These are phyloP conservation scores for Phlegmacium glaucopus DNA, from an alignment of 768 basidiomycete species.

Conservation along the genomic window DNA sequence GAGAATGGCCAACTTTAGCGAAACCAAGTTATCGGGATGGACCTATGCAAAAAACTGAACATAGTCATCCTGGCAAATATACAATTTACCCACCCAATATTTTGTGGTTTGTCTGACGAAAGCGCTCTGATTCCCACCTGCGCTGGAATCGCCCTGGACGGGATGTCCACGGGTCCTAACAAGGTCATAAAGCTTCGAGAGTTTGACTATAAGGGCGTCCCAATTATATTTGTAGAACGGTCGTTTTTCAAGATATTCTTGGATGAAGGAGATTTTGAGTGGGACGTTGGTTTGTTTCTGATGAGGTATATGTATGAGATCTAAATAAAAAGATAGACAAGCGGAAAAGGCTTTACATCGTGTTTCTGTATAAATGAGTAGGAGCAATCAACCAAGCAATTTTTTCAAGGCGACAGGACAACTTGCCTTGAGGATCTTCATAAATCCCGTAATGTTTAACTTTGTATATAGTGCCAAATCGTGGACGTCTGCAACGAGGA, in stretches of 20 bases:
- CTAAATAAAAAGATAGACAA: not conserved
- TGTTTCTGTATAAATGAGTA: conserved; percentile 64
- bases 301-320: not conserved
- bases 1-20: conserved; percentile 90
- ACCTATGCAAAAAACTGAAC: not conserved
- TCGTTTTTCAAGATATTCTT: conserved; percentile 88
- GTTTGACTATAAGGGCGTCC: conserved; percentile 94
- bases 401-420: not conserved
- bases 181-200: conserved; percentile 92
- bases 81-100: conserved; percentile 77
- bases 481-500: conserved; percentile 89
- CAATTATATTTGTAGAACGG: conserved; percentile 97
- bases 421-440: conserved; percentile 92
- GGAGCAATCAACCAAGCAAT: not conserved
- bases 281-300: conserved; percentile 90
- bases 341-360: conserved; percentile 49
- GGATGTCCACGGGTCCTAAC: conserved; percentile 96
- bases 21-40: conserved; percentile 92
- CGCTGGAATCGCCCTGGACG: conserved; percentile 87
- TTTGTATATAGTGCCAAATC: conserved; percentile 92
- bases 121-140: conserved; percentile 93
- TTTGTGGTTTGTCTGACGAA: conserved; percentile 99
- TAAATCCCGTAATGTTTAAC: conserved; percentile 97
- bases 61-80: not conserved
- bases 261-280: conserved; percentile 85